Evolutionary conservation across 1,139 yeast genomes (phyloP), one percentile per base, ranked within the genome.

Genomic region (Kodamaea ohmeri): DNA sequence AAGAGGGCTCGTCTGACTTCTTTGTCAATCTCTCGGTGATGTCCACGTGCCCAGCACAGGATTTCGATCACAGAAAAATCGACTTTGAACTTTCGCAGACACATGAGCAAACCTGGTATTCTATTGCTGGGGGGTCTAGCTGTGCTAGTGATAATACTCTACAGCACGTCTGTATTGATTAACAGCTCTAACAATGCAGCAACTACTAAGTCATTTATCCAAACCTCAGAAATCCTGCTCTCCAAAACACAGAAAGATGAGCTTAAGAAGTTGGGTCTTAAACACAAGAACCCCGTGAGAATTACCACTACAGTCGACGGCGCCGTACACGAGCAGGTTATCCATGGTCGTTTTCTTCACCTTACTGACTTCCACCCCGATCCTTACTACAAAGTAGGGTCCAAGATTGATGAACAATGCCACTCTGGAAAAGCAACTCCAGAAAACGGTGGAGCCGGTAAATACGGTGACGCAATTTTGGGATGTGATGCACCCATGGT

Each of bases 301-400:
- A 46, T 68, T 17, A 43, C 44, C n/a, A 48, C 52, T 14, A 44
- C 48, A 16, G 56, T 51, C 7, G 54, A 56, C 7, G 63, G 63
- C 11, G 40, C 32, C 4, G 18, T 14, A 2, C 34, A 35, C 32
- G 54, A 58, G 17, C 59, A 57, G 38, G 54, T 56, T 3, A 52
- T 64, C 35, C 83, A 80, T 50, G 96, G 96, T 0, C 60, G 92
- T 40, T 87, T 87, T 51, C 61, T 87, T n/a, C 95, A 87, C 53
- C 71, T 87, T 21, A 85, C 95, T 0, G 96, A 87, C 56, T 68
- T 87, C 44, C 96, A 87, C 51, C 96, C 95, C 0, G 96, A 87
- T 56, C 82, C 81, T n/a, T 67, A 65, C 53, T 86, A 83, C 54
- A 58, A 62, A 32, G 69, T 60, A 11, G 87, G 86, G 2, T 59